These are phyloP conservation scores for Cenchrus americanus DNA, from an alignment of 176 grass and related monocot species.

Conservation along the genomic window DNA sequence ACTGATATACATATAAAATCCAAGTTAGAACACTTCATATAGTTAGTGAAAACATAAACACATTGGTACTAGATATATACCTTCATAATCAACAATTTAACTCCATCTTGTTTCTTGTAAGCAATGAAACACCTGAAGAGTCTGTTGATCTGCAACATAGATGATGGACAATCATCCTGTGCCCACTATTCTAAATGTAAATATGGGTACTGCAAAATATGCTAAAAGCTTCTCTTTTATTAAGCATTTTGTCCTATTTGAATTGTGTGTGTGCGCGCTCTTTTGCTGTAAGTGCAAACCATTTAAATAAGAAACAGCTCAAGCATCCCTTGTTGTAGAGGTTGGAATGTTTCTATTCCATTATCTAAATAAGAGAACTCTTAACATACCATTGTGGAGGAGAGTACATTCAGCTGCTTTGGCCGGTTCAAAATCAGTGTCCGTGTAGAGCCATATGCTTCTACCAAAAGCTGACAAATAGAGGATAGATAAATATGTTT, in stretches of 20 bases:
- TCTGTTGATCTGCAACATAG: constrained; percentile 55
- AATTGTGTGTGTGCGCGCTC: too few species aligned
- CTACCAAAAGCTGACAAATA: constrained; percentile 67
- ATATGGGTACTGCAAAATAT: background rate
- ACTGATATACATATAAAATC: too few species aligned
- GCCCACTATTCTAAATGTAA: constrained; percentile 6
- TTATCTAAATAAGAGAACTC: background rate
- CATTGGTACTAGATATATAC: constrained; percentile 45
- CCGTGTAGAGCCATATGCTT: constrained; percentile 73
- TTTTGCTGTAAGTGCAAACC: too few species aligned
- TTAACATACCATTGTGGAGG: constrained; percentile 69
- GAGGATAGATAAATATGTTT: background rate
- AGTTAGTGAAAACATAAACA: constrained; percentile 1
- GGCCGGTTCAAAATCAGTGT: constrained; percentile 78
- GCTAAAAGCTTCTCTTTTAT: too few species aligned
- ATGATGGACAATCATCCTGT: background rate
- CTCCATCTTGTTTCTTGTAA: constrained; percentile 57
- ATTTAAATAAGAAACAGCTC: too few species aligned
- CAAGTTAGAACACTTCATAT: too few species aligned
- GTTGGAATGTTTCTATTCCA: too few species aligned
- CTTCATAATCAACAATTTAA: constrained; percentile 87
- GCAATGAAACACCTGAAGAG: constrained; percentile 61
- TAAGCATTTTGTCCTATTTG: too few species aligned
- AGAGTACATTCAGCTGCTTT: constrained; percentile 76
- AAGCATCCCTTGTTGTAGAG: too few species aligned